phyloP scores from a whole-genome alignment of 1,284 basidiomycete species.

The Vanrija sp. region DNA sequence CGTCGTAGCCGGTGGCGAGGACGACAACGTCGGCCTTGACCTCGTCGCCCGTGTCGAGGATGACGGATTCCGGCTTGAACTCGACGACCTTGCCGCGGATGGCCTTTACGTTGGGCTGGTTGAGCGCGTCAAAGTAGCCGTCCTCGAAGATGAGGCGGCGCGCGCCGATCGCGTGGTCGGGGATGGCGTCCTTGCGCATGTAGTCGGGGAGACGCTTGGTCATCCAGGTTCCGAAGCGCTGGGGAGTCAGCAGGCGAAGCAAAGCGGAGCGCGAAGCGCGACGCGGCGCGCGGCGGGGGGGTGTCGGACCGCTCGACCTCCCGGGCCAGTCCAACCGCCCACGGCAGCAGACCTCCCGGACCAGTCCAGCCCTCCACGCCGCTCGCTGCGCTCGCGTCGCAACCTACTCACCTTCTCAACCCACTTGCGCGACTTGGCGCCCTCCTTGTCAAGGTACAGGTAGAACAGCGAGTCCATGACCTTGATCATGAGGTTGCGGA shows the following conservation, averaged over 20 bases:
- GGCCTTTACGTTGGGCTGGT: constrained; percentile 21
- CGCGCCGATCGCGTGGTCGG: constrained; percentile 19
- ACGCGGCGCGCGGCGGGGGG: too few relatives aligned
- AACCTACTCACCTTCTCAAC: not conserved
- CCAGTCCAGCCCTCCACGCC: too few relatives aligned
- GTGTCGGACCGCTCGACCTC: too few relatives aligned
- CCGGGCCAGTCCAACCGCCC: too few relatives aligned
- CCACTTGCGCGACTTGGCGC: constrained; percentile 1
- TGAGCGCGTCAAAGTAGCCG: constrained; percentile 24
- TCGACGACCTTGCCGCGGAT: constrained; percentile 10
- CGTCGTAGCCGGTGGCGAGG: constrained; percentile 12
- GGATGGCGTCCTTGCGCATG: not conserved
- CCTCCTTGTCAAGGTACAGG: constrained; percentile 6
- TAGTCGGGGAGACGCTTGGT: not conserved
- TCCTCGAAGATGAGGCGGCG: constrained; percentile 27
- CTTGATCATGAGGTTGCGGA: not conserved
- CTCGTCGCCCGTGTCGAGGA: constrained; percentile 17
- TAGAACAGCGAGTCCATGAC: constrained; percentile 10
- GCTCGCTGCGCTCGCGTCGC: too few relatives aligned
- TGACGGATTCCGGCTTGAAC: constrained; percentile 3
- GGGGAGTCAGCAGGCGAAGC: not conserved
- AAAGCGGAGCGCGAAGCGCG: not conserved
- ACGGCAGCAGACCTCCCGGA: too few relatives aligned
- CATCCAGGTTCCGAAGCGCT: constrained; percentile 3
- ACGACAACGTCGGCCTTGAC: constrained; percentile 20